These are phyloP conservation scores for Ocimum tenuiflorum DNA, from an alignment of 257 asterid species.

Conservation along the genomic window DNA sequence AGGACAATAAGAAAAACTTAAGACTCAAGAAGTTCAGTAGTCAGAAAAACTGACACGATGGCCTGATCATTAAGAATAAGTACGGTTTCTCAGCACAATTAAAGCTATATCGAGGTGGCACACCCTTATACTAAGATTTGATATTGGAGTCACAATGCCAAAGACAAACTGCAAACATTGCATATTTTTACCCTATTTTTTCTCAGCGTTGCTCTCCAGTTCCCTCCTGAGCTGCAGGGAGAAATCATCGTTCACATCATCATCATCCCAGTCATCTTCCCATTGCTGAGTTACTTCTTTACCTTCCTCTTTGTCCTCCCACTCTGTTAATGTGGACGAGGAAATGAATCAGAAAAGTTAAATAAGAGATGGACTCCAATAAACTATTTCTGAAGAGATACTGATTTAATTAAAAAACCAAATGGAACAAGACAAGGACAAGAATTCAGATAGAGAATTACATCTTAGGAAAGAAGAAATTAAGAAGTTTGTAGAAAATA, in stretches of 20 bases:
- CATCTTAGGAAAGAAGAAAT: not conserved
- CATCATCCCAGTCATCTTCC: conserved; percentile 99
- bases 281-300: conserved; percentile 76
- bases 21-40: not conserved
- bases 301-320: conserved; percentile 69
- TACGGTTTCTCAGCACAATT: not conserved
- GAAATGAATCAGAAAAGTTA: not conserved
- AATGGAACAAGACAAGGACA: not conserved
- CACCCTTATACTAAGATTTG: not conserved
- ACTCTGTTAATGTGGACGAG: conserved; percentile 32
- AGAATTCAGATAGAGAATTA: not conserved
- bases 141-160: not conserved
- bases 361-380: not conserved
- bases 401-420: not conserved
- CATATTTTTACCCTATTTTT: conserved; percentile 33
- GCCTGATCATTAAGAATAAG: not conserved
- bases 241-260: conserved; percentile 85
- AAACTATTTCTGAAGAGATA: not conserved
- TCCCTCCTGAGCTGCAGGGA: conserved; percentile 82
- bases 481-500: not conserved
- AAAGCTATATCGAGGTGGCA: conserved; percentile 4
- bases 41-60: not conserved
- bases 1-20: not conserved
- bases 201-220: conserved; percentile 62
- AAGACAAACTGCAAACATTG: conserved; percentile 8